Base-by-base conservation (phyloP, 2,329 filamentous ascomycete genomes). In the Stachybotrys elegans region DNA sequence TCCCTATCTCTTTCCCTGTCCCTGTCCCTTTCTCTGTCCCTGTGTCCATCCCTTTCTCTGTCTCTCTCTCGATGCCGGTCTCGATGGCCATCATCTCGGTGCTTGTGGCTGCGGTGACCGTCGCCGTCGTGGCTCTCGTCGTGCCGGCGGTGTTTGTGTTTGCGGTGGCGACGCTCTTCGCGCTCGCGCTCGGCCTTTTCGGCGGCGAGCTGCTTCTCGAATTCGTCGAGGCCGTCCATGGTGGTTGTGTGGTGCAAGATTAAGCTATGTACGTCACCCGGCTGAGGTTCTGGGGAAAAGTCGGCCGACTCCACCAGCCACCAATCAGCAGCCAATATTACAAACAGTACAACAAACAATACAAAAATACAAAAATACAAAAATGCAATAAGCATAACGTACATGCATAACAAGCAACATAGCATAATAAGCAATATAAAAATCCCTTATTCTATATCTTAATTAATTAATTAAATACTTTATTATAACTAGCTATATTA, bases 141-240 rank as follows among this genome's bases (percentile, higher is more conserved):
- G 47, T 72, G 70, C 47, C 71, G 68, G 50, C 73, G 66, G 38
- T 70, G 67, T 32, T 66, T 61, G 43, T 74, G 70, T 49, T 75
- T 73, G 49, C 58, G 58, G 45, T 61, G 58, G 23, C 61, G 65
- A 47, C 69, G 67, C 29, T 68, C 66, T 22, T 72, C 73, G 6
- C 66, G 67, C 35, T 79, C 73, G 43, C 76, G 71, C 38, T 71
- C 66, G 0, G 69, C 69, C 57, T 81, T 84, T 51, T 79, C 82
- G 36, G 82, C 76, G 2, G 83, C 85, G 12, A 94, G 73, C 21
- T 82, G 72, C 60, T 84, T 87, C 63, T 94, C 89, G 47, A 94
- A 94, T 46, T 91, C 87, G 40, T 76, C 76, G 9, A 79, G 66
- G n/a, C 74, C 68, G 50, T 76, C 72, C 75, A 77, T 79, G 43